Percentiles rank a stretch among this genome's conserved stretches.
phyloP scores from a whole-genome alignment of 257 asterid genomes.

The Rehmannia glutinosa region DNA sequence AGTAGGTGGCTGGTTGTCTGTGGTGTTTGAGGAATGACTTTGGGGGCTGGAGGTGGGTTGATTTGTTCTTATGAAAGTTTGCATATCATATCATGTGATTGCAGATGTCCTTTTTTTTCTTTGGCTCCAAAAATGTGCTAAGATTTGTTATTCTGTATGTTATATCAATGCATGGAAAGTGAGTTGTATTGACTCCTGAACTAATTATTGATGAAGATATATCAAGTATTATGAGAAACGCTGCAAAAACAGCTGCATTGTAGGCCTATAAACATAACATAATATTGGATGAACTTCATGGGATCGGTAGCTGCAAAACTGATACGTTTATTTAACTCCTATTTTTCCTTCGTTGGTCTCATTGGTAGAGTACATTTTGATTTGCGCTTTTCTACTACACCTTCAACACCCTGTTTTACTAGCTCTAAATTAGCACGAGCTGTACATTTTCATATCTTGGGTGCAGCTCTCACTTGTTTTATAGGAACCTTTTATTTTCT shows the following conservation, averaged over 20 bases:
- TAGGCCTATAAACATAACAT: background rate
- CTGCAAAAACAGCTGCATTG: background rate
- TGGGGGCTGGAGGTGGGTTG: background rate
- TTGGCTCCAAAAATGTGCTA: background rate
- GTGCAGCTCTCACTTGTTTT: background rate
- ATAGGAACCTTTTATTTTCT: background rate
- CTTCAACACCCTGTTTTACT: background rate
- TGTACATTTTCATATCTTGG: background rate
- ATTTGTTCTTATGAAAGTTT: background rate
- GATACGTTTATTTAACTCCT: background rate
- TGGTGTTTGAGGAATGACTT: background rate
- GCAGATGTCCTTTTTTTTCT: background rate
- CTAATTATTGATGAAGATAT: background rate
- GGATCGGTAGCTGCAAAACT: background rate
- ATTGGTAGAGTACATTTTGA: background rate
- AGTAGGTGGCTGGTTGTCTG: background rate
- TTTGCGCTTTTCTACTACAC: background rate
- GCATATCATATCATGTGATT: background rate
- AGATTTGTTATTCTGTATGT: background rate
- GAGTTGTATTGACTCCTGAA: background rate
- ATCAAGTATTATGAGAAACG: background rate
- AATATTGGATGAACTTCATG: background rate
- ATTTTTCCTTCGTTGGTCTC: background rate
- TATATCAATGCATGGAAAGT: background rate
- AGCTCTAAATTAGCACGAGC: background rate